Evolutionary conservation across 2,329 filamentous ascomycete species (phyloP), one percentile per base, ranked within the genome.

Genomic region (Pestalotiopsis fici): DNA sequence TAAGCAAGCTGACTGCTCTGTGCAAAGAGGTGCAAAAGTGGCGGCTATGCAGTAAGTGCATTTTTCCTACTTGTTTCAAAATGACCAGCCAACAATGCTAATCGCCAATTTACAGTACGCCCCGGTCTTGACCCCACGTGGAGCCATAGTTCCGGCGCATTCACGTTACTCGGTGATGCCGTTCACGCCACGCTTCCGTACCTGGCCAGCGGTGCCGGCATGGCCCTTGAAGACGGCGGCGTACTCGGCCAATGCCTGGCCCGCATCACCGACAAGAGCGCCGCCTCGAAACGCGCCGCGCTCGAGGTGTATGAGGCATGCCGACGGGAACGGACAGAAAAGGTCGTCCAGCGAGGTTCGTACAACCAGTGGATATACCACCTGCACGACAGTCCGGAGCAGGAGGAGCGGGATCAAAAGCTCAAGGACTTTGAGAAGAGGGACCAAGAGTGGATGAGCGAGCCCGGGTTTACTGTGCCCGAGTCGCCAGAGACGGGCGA

Each of bases 171-270:
- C 0, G 89, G 90, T 0, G 89, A 91, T 71, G 87, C 88, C 0
- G 87, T 88, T 2, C 88, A 91, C 69, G 88, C 89, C 0, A 91
- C 88, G 0, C 79, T 91, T 0, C 90, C 89, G 0, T 91, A 91
- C 72, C 79, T 90, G 0, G 87, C 87, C 2, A 75, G 68, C 39
- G 82, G 86, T 2, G 87, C 87, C 0, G 87, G 87, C 2, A 89
- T 90, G 87, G 84, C 85, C 3, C 79, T 90, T 1, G 88, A 90
- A 74, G 88, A 90, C 65, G 88, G 81, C 0, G 86, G 85, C 2
- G 86, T 88, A 0, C 79, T 90, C 0, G 87, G 88, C 0, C 77
- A 88, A 57, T 88, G 86, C 66, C 80, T 90, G 0, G 81, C 81
- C 0, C 80, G 81, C 4, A 70, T 88, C 1, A 80, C 78, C 0